Evolutionary conservation across 2,329 filamentous ascomycete species (phyloP), one percentile per base, ranked within the genome.

Genomic region (Fusarium decemcellulare): DNA sequence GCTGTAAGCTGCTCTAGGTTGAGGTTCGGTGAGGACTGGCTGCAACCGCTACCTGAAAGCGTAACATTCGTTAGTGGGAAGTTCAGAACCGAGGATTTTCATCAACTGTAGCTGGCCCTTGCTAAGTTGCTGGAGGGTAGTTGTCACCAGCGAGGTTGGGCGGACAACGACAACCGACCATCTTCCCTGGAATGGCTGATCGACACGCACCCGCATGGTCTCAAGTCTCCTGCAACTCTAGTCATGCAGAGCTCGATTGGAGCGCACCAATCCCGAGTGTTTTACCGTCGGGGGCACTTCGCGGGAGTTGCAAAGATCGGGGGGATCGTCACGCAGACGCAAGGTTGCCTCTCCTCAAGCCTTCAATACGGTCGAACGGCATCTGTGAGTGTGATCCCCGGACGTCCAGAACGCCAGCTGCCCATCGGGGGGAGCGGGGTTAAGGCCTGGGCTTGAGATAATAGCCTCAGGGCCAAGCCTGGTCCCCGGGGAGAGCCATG

Each of bases 241-340:
- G 18, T 40, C 48, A 8, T 68, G 47, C 32, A 44, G 40, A 46
- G 32, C 30, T 18, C n/a, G 42, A 27, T 39, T 23, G 66, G 44
- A 23, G 67, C 44, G 63, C 53, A 48, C 67, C 63, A 70, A 68
- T 68, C 64, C 67, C 27, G 36, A 44, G 36, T 27, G n/a, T 40
- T 40, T 14, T 44, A 43, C 29, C 12, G 42, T 39, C 54, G 43
- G 42, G 67, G 67, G 54, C 44, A 29, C 61, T 50, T 62, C 46
- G 68, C 61, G 68, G 68, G 68, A 71, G 68, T 69, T 69, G 65
- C 27, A 71, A 48, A 71, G 68, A 71, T 71, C 68, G 68, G 68
- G 68, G 18, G 68, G 68, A 71, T 71, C 68, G 64, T 66, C 68
- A 48, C 60, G 61, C 68, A 71, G 61, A 62, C 61, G 64, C 61